Percentiles rank a stretch among this genome's conserved stretches.
Evolutionary conservation across 2,329 filamentous ascomycete species (phyloP).

Genomic region (Alternaria longipes): DNA sequence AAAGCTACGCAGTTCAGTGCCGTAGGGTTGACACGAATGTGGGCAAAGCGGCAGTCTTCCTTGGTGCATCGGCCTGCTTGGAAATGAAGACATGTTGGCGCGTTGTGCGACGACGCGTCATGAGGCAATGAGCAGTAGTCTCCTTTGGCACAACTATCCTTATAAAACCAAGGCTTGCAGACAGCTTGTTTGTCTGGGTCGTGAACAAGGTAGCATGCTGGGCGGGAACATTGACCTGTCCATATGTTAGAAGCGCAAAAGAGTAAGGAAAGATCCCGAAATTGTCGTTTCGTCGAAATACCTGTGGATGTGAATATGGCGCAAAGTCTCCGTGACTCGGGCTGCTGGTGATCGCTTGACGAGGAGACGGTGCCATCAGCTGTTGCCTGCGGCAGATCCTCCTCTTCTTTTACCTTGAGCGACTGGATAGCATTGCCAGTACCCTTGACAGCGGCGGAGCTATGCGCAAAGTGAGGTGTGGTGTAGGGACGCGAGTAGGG

Average conservation of each 20-base stretch:
- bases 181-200: slow-evolving; percentile 87
- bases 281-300: slow-evolving; percentile 30
- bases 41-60: slow-evolving; percentile 83
- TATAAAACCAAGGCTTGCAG: slow-evolving; percentile 86
- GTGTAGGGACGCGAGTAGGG: slow-evolving; percentile 30
- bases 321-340: slow-evolving; percentile 30
- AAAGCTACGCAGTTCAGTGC: slow-evolving; percentile 86
- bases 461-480: slow-evolving; percentile 22
- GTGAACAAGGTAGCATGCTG: slow-evolving; percentile 81
- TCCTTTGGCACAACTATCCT: slow-evolving; percentile 78
- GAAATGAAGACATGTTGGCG: slow-evolving; percentile 89
- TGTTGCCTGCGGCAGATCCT: slow-evolving; percentile 2
- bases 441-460: slow-evolving; percentile 24
- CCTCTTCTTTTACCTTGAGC: slow-evolving; percentile 4
- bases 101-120: slow-evolving; percentile 81
- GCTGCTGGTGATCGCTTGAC: slow-evolving; percentile 15
- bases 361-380: slow-evolving; percentile 4
- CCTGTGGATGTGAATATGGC: slow-evolving; percentile 45
- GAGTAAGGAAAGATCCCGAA: slow-evolving; percentile 7
- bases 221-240: slow-evolving; percentile 83
- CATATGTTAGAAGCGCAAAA: slow-evolving; percentile 26
- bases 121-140: slow-evolving; percentile 90
- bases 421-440: slow-evolving; percentile 10
- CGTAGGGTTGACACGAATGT: slow-evolving; percentile 78
- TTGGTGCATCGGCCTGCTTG: slow-evolving; percentile 91